Percentiles rank a stretch among this genome's conserved stretches.
These are phyloP conservation scores for Pseudoneurospora amorphoporcata DNA, from an alignment of 495 filamentous ascomycete genomes.

Conservation along the genomic window DNA sequence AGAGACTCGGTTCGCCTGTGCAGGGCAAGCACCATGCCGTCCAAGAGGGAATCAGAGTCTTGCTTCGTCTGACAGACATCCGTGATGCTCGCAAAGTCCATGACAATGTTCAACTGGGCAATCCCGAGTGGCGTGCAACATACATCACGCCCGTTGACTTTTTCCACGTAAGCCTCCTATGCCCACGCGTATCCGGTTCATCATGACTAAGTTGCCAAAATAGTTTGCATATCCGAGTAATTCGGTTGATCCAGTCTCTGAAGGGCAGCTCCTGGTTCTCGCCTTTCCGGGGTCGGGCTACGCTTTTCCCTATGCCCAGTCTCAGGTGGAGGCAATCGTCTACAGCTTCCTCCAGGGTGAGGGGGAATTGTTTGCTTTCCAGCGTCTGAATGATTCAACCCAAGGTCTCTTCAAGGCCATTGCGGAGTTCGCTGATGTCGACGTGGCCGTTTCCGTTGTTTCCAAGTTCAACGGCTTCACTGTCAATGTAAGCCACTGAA, in stretches of 20 bases:
- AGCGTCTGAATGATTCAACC: constrained; percentile 24
- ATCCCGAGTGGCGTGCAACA: constrained; percentile 39
- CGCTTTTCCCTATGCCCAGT: constrained; percentile 7
- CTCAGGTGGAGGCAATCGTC: constrained; percentile 32
- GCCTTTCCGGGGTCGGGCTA: constrained; percentile 21
- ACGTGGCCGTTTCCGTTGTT: constrained; percentile 24
- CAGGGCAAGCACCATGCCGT: constrained; percentile 22
- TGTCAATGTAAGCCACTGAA: constrained; percentile 34
- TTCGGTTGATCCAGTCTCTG: constrained; percentile 26
- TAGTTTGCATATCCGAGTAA: constrained; percentile 16
- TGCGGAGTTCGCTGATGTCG: constrained; percentile 47
- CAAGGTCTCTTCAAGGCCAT: constrained; percentile 23
- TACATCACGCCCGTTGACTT: constrained; percentile 40
- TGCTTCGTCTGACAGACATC: constrained; percentile 47
- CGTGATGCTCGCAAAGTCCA: constrained; percentile 42
- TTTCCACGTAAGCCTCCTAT: constrained; percentile 16
- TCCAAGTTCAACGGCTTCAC: constrained; percentile 34
- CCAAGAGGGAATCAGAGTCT: constrained; percentile 28
- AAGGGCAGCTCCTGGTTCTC: constrained; percentile 43
- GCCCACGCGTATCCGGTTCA: background rate
- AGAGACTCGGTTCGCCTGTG: constrained; percentile 16
- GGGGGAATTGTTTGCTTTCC: constrained; percentile 46
- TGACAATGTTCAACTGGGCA: constrained; percentile 31
- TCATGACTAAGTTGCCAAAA: constrained; percentile 1
- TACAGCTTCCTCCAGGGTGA: constrained; percentile 39